Evolutionary conservation across 1,139 yeast species (phyloP), one percentile per base, ranked within the genome.

Genomic region (Debaryomyces sp.): DNA sequence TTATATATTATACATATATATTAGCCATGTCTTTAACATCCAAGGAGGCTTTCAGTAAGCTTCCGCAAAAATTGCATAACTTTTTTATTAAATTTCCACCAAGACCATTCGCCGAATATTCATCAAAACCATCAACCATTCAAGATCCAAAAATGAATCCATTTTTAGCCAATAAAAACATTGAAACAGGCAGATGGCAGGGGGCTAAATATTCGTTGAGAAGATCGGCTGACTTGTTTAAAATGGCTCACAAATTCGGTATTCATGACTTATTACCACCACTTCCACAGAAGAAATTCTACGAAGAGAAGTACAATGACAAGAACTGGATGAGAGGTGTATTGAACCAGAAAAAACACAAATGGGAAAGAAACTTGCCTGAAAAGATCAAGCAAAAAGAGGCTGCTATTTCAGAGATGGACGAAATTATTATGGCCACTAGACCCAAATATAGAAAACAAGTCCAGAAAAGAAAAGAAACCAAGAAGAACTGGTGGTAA

Each of bases 1-100:
- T 27, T 12, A 27, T 27, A 27, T 27, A 27, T 27, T 12, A 21
- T n/a, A 35, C 21, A 23, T 23, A 32, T 32, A 42, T 43, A 39
- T 21, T 15, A 33, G 53, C 12, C 39, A 65, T 64, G 68, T 59
- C 70, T 7, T 58, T 68, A 47, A 64, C 68, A 12, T 40, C 70
- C 8, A 64, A 65, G 61, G 75, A 69, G 58, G 80, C 73, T 37
- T 84, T 85, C 59, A 66, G 76, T 43, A 78, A 77, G 61, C 83
- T 92, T 47, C 98, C 98, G 13, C 73, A 70, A 51, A 81, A 80
- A 61, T 78, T 92, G 44, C 88, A 85, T 64, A 81, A 75, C 59
- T 92, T 92, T 68, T 91, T 92, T 72, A 74, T 82, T 49, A 85
- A 82, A 64, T 89, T 84, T 62, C 98, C 98, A 38, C 98, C 98